Base-by-base conservation (phyloP, 169 alveolate genomes). In the Cryptosporidium ryanae region DNA sequence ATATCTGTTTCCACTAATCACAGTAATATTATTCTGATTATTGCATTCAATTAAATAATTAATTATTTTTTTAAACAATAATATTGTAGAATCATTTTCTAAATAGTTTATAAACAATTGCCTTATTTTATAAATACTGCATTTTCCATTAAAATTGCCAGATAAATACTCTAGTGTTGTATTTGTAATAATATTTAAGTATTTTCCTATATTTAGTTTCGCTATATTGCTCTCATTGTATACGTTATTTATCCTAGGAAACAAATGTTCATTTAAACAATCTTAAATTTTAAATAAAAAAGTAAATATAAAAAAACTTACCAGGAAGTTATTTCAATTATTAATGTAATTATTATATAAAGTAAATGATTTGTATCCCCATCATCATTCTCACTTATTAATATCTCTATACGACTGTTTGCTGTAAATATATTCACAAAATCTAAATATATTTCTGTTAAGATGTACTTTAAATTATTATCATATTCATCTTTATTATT, bases 401-500 rank as follows among this genome's bases (percentile, higher is more conserved):
- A 5, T 52, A 52, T n/a, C 5, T 6, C 13, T 8, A n/a, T 52
- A 4, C 6, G 63, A 52, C 27, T n/a, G 27, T 52, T 52, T n/a
- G 8, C 46, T 38, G 13, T n/a, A 12, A 52, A 52, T 52, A 12
- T 6, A n/a, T 52, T 52, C 10, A 52, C 13, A 52, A 52, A 52
- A 8, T 52, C 27, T 52, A 52, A 52, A 52, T 52, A 52, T 52
- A 52, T n/a, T 52, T 52, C 27, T 52, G 27, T 52, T 0, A 21
- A 52, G 3, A 52, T 12, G 13, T 52, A 38, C 23, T 66, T 66
- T 32, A 66, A 3, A 18, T 23, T 44, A 18, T 44, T 44, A 43
- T 66, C 82, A 66, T 23, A 66, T 7, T 66, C 82, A 18, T 66
- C 63, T 25, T 27, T 66, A 48, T 66, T 66, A 34, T 64, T 64